Base-by-base conservation (phyloP, 1,284 basidiomycete species). In the Ustilago shanxiensis region DNA sequence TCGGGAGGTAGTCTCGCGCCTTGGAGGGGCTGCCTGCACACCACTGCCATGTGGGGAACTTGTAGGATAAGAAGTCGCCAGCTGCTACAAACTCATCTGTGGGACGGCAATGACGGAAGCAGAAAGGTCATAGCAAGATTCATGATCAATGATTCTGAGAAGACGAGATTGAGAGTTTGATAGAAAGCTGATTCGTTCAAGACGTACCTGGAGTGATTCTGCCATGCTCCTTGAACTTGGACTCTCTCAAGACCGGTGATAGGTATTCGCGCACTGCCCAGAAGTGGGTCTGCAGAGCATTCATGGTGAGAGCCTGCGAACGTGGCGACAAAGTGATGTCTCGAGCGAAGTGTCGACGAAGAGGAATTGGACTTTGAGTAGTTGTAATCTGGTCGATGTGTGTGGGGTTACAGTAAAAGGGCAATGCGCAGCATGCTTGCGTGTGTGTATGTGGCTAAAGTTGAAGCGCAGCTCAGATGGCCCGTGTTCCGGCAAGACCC, bases 191-290 rank as follows among this genome's bases (percentile, higher is more conserved):
- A 53, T 18, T n/a, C 35, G 29, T 6, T 37, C 3, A 9, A 14
- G 9, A 64, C 91, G 57, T 73, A 96, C 95, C 95, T 73, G 95
- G 95, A 18, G 93, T 98, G 84, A 97, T 96, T 62, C 95, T 89
- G 13, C 96, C 96, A 85, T 98, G 94, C 87, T 99, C 96, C 87
- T 97, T 98, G 89, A 99, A 99, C 87, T 98, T 98, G 88, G 93
- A 95, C 88, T 99, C 96, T 85, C 93, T 93, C 80, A 99, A 90
- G 33, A 98, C 95, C 53, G 96, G 96, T 71, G 94, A 94, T 70
- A 99, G 92, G 87, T 97, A 97, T 87, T 98, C 96, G 82, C 96
- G 91, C 71, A 98, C 92, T 13, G 94, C 93, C 92, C 94, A 97
- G 87, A 93, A 94, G 89, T 96, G 94, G 88, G 92, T 91, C 68